These are phyloP conservation scores for Solanum chmielewskii DNA, from an alignment of 257 asterid genomes.

Conservation along the genomic window DNA sequence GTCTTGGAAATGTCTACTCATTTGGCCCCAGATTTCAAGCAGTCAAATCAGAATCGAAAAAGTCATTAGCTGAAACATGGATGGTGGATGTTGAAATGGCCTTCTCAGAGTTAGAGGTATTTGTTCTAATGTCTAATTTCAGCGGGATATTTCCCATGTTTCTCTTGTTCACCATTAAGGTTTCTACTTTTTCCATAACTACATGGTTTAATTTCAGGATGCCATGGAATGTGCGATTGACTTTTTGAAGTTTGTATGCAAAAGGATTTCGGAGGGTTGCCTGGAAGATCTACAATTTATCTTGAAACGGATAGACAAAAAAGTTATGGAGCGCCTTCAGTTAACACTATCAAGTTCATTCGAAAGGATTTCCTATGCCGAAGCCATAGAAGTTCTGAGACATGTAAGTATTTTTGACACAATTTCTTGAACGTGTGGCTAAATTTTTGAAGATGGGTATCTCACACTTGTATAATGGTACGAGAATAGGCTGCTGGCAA, in stretches of 20 bases:
- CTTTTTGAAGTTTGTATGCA: conserved; percentile 62
- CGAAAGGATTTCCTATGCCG: conserved; percentile 56
- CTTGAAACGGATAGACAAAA: conserved; percentile 54
- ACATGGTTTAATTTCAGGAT: conserved; percentile 37
- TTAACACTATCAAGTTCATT: conserved; percentile 16
- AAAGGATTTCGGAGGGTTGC: conserved; percentile 44
- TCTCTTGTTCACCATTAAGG: not conserved
- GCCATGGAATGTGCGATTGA: conserved; percentile 71
- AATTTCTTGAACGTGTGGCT: not conserved
- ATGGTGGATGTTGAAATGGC: conserved; percentile 77
- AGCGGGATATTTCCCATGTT: not conserved
- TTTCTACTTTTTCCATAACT: not conserved
- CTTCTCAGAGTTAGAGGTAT: conserved; percentile 59
- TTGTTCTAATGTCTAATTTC: not conserved
- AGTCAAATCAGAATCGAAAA: conserved; percentile 30
- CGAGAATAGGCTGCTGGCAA: conserved; percentile 30
- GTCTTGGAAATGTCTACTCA: conserved; percentile 76
- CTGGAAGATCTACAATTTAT: conserved; percentile 51
- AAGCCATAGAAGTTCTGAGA: conserved; percentile 51
- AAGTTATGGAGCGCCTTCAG: conserved; percentile 42
- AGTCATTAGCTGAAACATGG: conserved; percentile 74
- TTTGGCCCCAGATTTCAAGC: conserved; percentile 78
- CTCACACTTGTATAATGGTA: not conserved
- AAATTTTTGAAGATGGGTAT: not conserved
- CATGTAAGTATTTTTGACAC: conserved; percentile 23